These are phyloP conservation scores for Neurospora tetrasperma DNA, from an alignment of 495 filamentous ascomycete species.

Conservation along the genomic window DNA sequence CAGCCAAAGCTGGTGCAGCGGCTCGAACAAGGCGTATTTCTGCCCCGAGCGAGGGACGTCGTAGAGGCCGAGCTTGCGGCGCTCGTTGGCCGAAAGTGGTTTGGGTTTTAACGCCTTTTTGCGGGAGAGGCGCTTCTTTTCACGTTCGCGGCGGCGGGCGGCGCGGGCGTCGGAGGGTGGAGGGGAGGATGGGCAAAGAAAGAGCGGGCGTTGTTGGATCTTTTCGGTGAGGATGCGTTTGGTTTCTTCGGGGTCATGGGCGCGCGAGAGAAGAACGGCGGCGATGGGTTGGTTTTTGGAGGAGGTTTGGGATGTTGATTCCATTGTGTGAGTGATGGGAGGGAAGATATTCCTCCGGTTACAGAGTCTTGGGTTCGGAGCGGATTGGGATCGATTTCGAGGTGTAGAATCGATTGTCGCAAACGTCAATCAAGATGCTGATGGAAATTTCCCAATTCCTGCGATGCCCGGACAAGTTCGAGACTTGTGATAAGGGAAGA, in stretches of 20 bases:
- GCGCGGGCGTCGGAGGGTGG: slow-evolving; percentile 52
- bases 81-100: slow-evolving; percentile 72
- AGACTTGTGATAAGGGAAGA: not conserved
- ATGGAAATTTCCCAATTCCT: not conserved
- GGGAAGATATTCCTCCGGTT: not conserved
- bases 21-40: slow-evolving; percentile 67
- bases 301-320: slow-evolving; percentile 4
- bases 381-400: not conserved
- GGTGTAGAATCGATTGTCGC: not conserved
- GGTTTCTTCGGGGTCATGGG: slow-evolving; percentile 62
- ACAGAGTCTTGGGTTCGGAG: not conserved
- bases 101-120: slow-evolving; percentile 53
- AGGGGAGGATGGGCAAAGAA: slow-evolving; percentile 58
- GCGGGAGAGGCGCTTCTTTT: slow-evolving; percentile 47
- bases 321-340: slow-evolving; percentile 2
- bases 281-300: slow-evolving; percentile 39
- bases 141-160: slow-evolving; percentile 45
- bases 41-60: slow-evolving; percentile 56
- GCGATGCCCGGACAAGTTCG: not conserved
- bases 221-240: slow-evolving; percentile 66
- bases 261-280: slow-evolving; percentile 57
- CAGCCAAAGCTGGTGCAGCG: slow-evolving; percentile 68
- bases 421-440: not conserved
- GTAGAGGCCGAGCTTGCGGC: slow-evolving; percentile 61
- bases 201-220: slow-evolving; percentile 71